Evolutionary conservation across 345 rosid genomes (phyloP), one percentile per base, ranked within the genome.

Genomic region (Mangifera indica): DNA sequence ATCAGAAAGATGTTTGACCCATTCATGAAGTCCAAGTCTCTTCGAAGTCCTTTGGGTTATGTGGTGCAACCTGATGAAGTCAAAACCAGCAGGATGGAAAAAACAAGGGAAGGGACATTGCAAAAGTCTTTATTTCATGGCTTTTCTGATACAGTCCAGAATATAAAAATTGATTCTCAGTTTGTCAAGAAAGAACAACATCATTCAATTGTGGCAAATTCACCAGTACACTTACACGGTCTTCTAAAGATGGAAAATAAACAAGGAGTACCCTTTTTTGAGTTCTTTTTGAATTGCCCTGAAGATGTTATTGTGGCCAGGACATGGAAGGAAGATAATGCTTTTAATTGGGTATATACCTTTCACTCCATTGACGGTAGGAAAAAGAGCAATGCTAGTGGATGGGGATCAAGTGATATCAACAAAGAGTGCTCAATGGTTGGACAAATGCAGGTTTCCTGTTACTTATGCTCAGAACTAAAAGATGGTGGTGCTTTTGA

Each of bases 381-480:
- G 78, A 91, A 86, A 78, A 88, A 78, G 66, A 87, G 81, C 78
- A 62, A 81, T 73, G 73, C 67, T 0, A 63, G 82, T 15, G 83
- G 78, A 44, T 60, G 79, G 78, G 84, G 80, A 56, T 71, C 52
- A 12, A 77, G 58, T 34, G 86, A 81, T 65, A 72, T 73, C 60
- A 81, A 75, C 76, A 81, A 81, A 78, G 90, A 87, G 67, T 77
- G 90, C 44, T 71, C 84, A 67, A 52, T 85, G 45, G 83, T 93
- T 42, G 99, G 95, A 10, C 94, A 93, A 82, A 93, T 96, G 99
- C 94, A 87, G 74, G 93, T 88, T 81, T 88, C 96, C 2, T 81
- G 89, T 73, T 83, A 81, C 66, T 70, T 91, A 56, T 82, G 84
- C 72, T 82, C 93, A 2, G 88, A 96, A 66, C 10, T 70, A 67